Evolutionary conservation across 352 stramenopile genomes (phyloP), one percentile per base, ranked within the genome.

Genomic region (Peronospora belbahrii): DNA sequence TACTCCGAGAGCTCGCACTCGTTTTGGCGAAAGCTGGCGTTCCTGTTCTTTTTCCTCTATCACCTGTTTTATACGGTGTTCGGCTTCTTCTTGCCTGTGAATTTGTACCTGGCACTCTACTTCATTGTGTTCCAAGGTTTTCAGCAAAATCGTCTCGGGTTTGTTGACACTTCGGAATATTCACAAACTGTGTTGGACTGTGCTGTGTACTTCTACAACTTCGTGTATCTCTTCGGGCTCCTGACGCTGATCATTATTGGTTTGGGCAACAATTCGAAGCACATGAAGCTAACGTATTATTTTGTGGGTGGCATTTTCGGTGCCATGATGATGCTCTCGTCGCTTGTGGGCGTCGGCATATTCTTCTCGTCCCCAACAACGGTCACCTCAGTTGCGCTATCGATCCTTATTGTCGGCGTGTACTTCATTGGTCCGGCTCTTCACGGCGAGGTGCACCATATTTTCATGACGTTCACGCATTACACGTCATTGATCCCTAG

Each of bases 101-200:
- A 89, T 42, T 56, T 94, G 46, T 94, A 90, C 52, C 58, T 94
- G 10, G 77, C 79, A 42, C 62, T 94, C 2, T 94, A 67, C 49
- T 94, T 89, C 62, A 81, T 94, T 41, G 80, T 94, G 9, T 91
- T 94, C 46, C 75, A 91, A 56, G 82, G 74, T n/a, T 94, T 94
- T 48, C 79, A 88, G 47, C 64, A 94, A 42, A 91, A 94, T 49
- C 75, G 78, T 0, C 77, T 86, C 51, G 44, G 65, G 38, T 93
- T 93, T 47, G 50, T 90, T 17, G 74, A 90, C 56, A 93, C 81
- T n/a, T 88, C 74, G 0, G 61, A 56, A 2, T 90, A 78, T 39
- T 67, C 65, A 1, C 39, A 68, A 20, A 65, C 62, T 11, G 75
- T 89, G 32, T 56, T 81, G 6, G 66, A 91, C 48, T 52, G 65